Conservation (phyloP, 352 stramenopile genomes). For the Phytophthora tubulina region DNA sequence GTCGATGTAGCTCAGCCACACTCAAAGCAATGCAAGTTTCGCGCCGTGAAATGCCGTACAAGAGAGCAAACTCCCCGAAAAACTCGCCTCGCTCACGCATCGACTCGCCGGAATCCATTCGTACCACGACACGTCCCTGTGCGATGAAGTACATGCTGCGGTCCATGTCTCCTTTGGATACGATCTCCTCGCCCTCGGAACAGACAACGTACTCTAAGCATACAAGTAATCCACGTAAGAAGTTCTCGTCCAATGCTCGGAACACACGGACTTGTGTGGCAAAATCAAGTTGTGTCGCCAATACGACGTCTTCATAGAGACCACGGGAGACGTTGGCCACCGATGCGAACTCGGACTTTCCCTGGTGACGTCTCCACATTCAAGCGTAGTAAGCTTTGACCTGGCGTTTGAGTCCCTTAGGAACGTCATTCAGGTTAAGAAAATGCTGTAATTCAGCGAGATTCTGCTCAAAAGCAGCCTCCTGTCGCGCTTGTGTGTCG, state of each 20-base stretch:
- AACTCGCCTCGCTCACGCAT: constrained; percentile 69
- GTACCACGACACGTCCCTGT: constrained; percentile 62
- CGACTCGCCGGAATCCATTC: constrained; percentile 51
- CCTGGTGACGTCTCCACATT: constrained; percentile 61
- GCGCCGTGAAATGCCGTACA: constrained; percentile 53
- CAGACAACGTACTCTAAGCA: constrained; percentile 71
- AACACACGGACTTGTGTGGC: constrained; percentile 63
- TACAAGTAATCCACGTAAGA: constrained; percentile 63
- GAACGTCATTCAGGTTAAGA: constrained; percentile 64
- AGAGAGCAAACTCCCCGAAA: constrained; percentile 60
- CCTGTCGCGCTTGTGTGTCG: constrained; percentile 48
- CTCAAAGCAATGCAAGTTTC: constrained; percentile 71
- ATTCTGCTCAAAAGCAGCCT: constrained; percentile 71
- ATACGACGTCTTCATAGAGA: constrained; percentile 68
- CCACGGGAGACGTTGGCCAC: constrained; percentile 55
- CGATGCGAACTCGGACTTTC: constrained; percentile 60
- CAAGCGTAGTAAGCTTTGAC: constrained; percentile 75
- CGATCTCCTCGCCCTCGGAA: constrained; percentile 70
- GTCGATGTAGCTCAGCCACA: constrained; percentile 69
- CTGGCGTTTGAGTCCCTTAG: constrained; percentile 68
- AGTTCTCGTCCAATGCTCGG: constrained; percentile 60
- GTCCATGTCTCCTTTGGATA: constrained; percentile 65
- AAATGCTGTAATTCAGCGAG: constrained; percentile 70
- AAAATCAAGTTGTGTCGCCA: constrained; percentile 58
- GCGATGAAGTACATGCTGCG: constrained; percentile 64